phyloP scores from a whole-genome alignment of 495 filamentous ascomycete genomes.

The Parathielavia appendiculata region DNA sequence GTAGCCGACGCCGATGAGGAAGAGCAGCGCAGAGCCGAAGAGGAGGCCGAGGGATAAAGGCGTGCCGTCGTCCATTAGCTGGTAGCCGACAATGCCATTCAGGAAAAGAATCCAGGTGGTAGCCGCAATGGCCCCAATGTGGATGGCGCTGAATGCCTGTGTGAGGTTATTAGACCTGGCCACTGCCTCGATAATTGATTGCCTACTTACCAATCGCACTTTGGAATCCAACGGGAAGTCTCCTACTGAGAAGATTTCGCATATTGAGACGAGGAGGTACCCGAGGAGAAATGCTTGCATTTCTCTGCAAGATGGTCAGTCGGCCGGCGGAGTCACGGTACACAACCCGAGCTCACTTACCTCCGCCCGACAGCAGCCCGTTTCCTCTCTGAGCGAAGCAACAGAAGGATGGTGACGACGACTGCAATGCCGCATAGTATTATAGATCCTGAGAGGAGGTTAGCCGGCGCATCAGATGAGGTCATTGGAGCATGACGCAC shows the following conservation, averaged over 20 bases:
- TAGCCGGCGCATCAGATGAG: constrained; percentile 12
- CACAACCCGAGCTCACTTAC: constrained; percentile 42
- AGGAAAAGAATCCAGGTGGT: constrained; percentile 88
- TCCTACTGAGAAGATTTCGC: constrained; percentile 93
- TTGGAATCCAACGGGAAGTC: constrained; percentile 67
- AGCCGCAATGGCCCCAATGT: constrained; percentile 82
- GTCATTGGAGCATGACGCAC: constrained; percentile 47
- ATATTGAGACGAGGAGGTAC: constrained; percentile 85
- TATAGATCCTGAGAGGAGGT: constrained; percentile 70
- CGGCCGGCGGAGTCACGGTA: constrained; percentile 14
- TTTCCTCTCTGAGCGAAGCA: constrained; percentile 85
- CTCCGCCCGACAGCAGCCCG: constrained; percentile 90
- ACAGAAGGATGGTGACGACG: constrained; percentile 53
- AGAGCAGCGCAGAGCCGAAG: constrained; percentile 55
- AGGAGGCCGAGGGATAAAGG: constrained; percentile 73
- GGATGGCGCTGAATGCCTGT: constrained; percentile 87
- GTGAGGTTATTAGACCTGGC: constrained; percentile 12
- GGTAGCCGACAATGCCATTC: constrained; percentile 88
- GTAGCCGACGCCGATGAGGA: constrained; percentile 91
- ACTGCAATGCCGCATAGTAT: constrained; percentile 76
- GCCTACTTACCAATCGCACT: constrained; percentile 58
- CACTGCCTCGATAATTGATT: neutral
- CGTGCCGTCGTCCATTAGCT: constrained; percentile 91
- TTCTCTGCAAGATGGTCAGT: constrained; percentile 57
- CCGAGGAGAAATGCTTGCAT: constrained; percentile 90